Evolutionary conservation across 208 protist species (phyloP), one percentile per base, ranked within the genome.

Genomic region (Leishmania tarentolae): DNA sequence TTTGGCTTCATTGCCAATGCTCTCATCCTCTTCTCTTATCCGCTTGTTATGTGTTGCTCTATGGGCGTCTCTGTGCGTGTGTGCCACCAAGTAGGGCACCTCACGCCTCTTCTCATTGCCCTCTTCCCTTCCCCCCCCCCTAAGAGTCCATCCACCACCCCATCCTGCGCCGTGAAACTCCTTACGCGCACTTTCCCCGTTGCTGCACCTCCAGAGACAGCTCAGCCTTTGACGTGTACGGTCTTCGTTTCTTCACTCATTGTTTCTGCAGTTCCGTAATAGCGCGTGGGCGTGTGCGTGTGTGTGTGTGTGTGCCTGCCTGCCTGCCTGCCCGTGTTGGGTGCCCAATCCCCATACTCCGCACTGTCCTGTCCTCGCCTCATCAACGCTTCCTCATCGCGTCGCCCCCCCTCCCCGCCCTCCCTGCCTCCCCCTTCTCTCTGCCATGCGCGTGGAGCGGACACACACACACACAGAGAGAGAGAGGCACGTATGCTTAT

Each of bases 241-340:
- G 7, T 8, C 59, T 28, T 35, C 11, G 28, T 37, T 13, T 5
- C 31, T 8, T 15, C 11, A 8, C 8, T n/a, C 17, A 35, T 28
- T 35, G 3, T 15, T 31, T 46, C 37, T 44, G 21, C 50, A 40
- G 24, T 24, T 53, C 21, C 37, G 24, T 53, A 28, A 37, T 35
- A 53, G 6, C 50, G 42, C 21, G 21, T 72, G 17, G 4, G 15
- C 24, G 28, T 74, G 70, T 52, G 47, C 56, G 47, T 47, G 47
- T 74, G 70, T 74, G 19, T 74, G 70, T 53, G 70, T 74, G 6
- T 84, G 40, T 46, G 69, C 68, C 28, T 76, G 76, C 42, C 11
- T 65, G 59, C 11, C 46, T 8, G 1, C 11, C 46, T 47, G 46
- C 46, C 46, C 46, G 46, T 65, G 74, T 0, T 70, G 50, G 63